phyloP scores from a whole-genome alignment of 768 basidiomycete species.

The Russula abietina region DNA sequence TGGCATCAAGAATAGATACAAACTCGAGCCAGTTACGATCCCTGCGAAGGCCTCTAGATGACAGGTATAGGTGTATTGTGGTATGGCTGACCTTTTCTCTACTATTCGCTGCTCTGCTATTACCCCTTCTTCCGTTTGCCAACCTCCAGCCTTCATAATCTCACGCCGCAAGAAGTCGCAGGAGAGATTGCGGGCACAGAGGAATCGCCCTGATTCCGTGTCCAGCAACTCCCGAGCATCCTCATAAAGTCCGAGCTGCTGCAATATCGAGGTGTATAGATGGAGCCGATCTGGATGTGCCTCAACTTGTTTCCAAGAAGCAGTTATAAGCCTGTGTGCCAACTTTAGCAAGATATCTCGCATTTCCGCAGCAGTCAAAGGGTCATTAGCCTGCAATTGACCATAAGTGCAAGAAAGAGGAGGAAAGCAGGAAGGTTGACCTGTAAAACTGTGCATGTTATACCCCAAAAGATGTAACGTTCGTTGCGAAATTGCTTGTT shows the following conservation, averaged over 20 bases:
- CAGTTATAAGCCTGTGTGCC: slow-evolving; percentile 65
- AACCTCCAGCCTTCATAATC: slow-evolving; percentile 54
- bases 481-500: slow-evolving; percentile 80
- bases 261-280: slow-evolving; percentile 65
- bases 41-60: slow-evolving; percentile 32
- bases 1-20: slow-evolving; percentile 62
- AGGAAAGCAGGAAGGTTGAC: slow-evolving; percentile 32
- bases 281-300: slow-evolving; percentile 69
- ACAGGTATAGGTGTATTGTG: not conserved
- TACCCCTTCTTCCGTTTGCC: slow-evolving; percentile 55
- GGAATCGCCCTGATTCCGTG: slow-evolving; percentile 58
- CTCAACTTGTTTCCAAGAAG: slow-evolving; percentile 58
- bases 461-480: slow-evolving; percentile 77
- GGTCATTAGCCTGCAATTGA: slow-evolving; percentile 58
- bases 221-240: slow-evolving; percentile 66
- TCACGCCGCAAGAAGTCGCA: slow-evolving; percentile 73
- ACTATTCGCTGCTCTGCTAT: slow-evolving; percentile 52
- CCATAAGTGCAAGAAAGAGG: not conserved
- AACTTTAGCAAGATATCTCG: slow-evolving; percentile 67
- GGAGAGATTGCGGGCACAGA: slow-evolving; percentile 64
- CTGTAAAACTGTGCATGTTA: slow-evolving; percentile 76
- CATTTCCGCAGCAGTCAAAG: slow-evolving; percentile 54
- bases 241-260: slow-evolving; percentile 59
- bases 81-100: slow-evolving; percentile 48
- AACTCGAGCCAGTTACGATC: slow-evolving; percentile 89